phyloP scores from a whole-genome alignment of 345 rosid genomes.

The Limnanthes douglasii region DNA sequence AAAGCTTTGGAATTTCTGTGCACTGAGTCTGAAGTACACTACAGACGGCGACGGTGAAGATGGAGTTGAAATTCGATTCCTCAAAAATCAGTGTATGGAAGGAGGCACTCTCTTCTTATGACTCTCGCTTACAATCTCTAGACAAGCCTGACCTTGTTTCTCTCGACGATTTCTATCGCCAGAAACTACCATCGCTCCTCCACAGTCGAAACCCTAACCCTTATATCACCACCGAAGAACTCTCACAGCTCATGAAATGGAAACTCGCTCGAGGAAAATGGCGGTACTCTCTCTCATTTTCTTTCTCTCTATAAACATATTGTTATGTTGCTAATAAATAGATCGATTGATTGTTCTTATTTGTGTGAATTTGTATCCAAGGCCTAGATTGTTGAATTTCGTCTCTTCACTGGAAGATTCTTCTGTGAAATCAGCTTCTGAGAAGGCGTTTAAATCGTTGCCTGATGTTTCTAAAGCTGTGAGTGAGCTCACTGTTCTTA shows the following conservation, averaged over 20 bases:
- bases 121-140: slow-evolving; percentile 33
- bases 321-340: background rate
- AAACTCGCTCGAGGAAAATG: slow-evolving; percentile 93
- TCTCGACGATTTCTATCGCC: slow-evolving; percentile 62
- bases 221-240: slow-evolving; percentile 56
- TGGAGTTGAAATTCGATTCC: slow-evolving; percentile 35
- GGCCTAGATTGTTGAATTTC: slow-evolving; percentile 71
- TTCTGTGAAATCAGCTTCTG: slow-evolving; percentile 50
- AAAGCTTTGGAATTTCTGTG: too few relatives aligned
- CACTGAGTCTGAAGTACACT: too few relatives aligned
- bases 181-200: slow-evolving; percentile 46
- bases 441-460: slow-evolving; percentile 56
- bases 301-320: background rate
- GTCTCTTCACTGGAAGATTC: slow-evolving; percentile 60
- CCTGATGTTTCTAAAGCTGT: slow-evolving; percentile 65
- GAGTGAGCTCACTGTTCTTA: slow-evolving; percentile 56
- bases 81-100: slow-evolving; percentile 38
- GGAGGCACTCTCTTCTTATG: slow-evolving; percentile 40
- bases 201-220: slow-evolving; percentile 67
- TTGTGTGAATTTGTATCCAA: slow-evolving; percentile 8
- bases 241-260: slow-evolving; percentile 81
- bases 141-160: slow-evolving; percentile 53
- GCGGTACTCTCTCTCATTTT: slow-evolving; percentile 27
- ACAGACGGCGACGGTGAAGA: background rate
- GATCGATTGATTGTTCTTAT: background rate